Evolutionary conservation across 1,284 basidiomycete species (phyloP), one percentile per base, ranked within the genome.

Genomic region (Butyriboletus appendiculatus): DNA sequence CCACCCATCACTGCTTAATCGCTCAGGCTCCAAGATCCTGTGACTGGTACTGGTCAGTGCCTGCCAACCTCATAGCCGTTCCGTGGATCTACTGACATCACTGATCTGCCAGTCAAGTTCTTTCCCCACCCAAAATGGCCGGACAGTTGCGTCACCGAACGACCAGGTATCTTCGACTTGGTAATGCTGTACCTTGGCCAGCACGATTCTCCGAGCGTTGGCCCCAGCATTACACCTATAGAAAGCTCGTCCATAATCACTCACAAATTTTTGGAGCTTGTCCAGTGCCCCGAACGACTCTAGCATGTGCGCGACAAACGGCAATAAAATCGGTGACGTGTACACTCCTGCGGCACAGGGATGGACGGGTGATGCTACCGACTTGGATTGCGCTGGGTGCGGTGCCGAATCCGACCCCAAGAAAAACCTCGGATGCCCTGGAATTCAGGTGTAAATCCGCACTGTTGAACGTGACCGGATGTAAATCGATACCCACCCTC

Each of bases 341-440:
- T 97, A 98, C 54, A 98, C 85, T 0, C 96, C 95, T 3, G 96
- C 96, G 0, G 96, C 94, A 71, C 95, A 98, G 7, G 85, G 78
- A 37, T 85, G 80, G n/a, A 75, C 72, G 4, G 92, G 87, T 3
- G 85, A 80, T 53, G 87, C 84, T 8, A 82, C 86, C 15, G 92
- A 83, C 74, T 99, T 99, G 55, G 80, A 80, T n/a, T 80, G 72
- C 11, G 86, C 79, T 2, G 92, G 88, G 72, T 99, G 97, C 26
- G 97, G 97, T 1, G 97, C 97, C 32, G 92, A 96, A 74, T 99
- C 97, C 18, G 94, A 97, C 16, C 97, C 97, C 44, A 99, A 80
- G 84, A 99, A 99, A 76, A 99, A 99, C 54, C 93, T 88, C 2
- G 94, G 90, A 72, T 98, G 93, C 2, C 96, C 94, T 88, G 24